These are phyloP conservation scores for Babesia bigemina DNA, from an alignment of 169 alveolate genomes.

Conservation along the genomic window DNA sequence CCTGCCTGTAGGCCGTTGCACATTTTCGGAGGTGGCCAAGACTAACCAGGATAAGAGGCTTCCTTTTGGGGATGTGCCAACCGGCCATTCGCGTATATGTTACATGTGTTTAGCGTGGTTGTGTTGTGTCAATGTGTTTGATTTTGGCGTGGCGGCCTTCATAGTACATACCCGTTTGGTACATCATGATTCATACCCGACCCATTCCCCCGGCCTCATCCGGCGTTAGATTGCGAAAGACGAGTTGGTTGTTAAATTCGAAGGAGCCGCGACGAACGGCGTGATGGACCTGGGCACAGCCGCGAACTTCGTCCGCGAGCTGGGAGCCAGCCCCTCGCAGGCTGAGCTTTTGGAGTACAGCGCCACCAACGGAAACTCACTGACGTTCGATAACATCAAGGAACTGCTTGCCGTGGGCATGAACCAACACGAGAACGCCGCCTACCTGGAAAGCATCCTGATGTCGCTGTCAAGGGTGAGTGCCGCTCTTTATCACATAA, in stretches of 20 bases:
- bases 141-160: too few relatives aligned
- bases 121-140: too few relatives aligned
- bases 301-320: conserved; percentile 48
- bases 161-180: too few relatives aligned
- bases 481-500: background rate
- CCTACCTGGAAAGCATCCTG: conserved; percentile 31
- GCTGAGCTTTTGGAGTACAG: conserved; percentile 61
- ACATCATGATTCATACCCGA: too few relatives aligned
- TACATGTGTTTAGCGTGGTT: background rate
- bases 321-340: conserved; percentile 65
- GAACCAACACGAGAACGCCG: conserved; percentile 58
- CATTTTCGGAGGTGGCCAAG: too few relatives aligned
- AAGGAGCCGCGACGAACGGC: conserved; percentile 34
- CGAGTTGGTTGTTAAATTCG: conserved; percentile 43
- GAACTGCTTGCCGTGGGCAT: conserved; percentile 59
- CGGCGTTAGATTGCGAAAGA: conserved; percentile 53
- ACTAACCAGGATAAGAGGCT: too few relatives aligned
- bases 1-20: too few relatives aligned
- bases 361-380: conserved; percentile 50
- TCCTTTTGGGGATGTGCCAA: background rate
- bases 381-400: conserved; percentile 54
- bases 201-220: background rate
- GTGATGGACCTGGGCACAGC: conserved; percentile 42
- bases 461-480: conserved; percentile 25
- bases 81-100: background rate